Percentiles rank a stretch among this genome's conserved stretches.
Conservation (phyloP, 129 eudicot genomes). For the Calendula officinalis region DNA sequence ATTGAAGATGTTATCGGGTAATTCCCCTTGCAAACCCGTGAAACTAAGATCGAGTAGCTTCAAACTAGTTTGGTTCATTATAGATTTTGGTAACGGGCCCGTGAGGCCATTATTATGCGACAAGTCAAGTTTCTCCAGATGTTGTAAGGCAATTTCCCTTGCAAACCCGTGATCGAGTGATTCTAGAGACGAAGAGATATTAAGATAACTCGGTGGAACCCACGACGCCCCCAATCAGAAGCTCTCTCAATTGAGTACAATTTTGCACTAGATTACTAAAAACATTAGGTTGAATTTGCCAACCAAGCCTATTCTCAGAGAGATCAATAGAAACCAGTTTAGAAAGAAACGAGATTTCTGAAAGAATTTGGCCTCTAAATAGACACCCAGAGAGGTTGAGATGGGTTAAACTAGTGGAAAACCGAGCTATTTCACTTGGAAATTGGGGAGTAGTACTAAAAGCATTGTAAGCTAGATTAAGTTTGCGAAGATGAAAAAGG, state of each 20-base stretch:
- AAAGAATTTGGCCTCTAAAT: slow-evolving; percentile 15
- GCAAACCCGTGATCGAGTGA: background rate
- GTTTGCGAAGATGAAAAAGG: slow-evolving; percentile 21
- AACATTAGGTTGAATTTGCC: background rate
- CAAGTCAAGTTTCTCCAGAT: no score
- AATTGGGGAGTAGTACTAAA: slow-evolving; percentile 1
- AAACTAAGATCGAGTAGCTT: background rate
- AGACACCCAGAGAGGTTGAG: slow-evolving; percentile 19
- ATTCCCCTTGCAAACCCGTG: background rate
- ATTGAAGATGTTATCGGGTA: slow-evolving; percentile 11
- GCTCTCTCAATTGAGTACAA: background rate
- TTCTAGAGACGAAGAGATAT: background rate
- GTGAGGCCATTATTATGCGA: no score
- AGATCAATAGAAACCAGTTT: slow-evolving; percentile 29
- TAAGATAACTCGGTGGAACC: background rate
- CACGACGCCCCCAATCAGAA: background rate
- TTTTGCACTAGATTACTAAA: background rate
- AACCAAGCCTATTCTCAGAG: slow-evolving; percentile 2
- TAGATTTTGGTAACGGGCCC: no score
- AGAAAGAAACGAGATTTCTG: slow-evolving; percentile 6
- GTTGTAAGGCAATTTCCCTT: slow-evolving; percentile 1
- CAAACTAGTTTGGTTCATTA: background rate
- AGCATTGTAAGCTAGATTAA: slow-evolving; percentile 24
- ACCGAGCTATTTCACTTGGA: background rate
- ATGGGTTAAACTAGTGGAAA: slow-evolving; percentile 14